Evolutionary conservation across 495 filamentous ascomycete species (phyloP), one percentile per base, ranked within the genome.

Genomic region (Hypomontagnella submonticulosa): DNA sequence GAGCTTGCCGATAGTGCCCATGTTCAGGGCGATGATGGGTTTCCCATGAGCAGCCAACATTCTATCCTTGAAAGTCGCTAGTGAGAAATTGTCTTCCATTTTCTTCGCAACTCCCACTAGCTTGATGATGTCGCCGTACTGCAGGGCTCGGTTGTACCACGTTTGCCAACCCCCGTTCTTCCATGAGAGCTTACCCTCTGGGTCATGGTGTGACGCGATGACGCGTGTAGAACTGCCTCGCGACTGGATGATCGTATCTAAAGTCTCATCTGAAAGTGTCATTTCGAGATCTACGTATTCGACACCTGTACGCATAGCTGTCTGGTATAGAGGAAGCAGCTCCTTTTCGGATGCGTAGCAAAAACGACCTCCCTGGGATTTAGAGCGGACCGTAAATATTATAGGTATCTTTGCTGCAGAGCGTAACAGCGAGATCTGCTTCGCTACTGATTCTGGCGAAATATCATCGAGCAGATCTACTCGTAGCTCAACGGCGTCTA

Each of bases 251-350:
- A 97, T 72, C 9, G 52, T 43, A 27, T 49, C 58, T 33, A 74
- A 52, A 34, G 71, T 74, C 18, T 87, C 75, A 23, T 92, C 87
- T 0, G 94, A 90, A 79, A 93, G 90, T 0, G 90, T 88, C 73
- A 98, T 90, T 72, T 99, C 95, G 16, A 99, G 79, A 74, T 99
- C 95, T 18, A 99, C 81, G 70, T 93, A 99, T 67, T 98, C 96
- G 13, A 93, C 85, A 0, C 91, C 93, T 64, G 92, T 85, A 12
- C 92, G 86, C 57, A 97, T 76, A 4, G 92, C 96, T 30, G 89
- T 77, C 41, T 81, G 83, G 78, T 96, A 97, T 34, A 99, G 84
- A 33, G 84, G 79, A 46, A 88, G 79, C 3, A 91, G 88, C 48
- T 87, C 84, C 9, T 88, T 84, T 33, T 86, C 83, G 20, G 87